Base-by-base conservation (phyloP, 2,329 filamentous ascomycete species). In the Ophiostoma piceae region DNA sequence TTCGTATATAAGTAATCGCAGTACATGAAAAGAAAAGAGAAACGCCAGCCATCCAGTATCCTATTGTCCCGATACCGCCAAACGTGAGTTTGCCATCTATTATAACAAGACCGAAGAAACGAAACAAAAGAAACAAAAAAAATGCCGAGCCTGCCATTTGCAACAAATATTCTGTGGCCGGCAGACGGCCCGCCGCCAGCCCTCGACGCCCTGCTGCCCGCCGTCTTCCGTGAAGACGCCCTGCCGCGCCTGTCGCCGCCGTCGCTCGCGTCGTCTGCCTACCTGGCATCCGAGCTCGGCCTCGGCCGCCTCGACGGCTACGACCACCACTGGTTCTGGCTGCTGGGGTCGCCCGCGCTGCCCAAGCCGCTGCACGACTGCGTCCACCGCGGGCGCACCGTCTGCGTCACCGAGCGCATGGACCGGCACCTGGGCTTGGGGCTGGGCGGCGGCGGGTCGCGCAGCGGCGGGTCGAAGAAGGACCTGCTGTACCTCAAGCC, bases 401-500 rank as follows among this genome's bases (percentile, higher is more conserved):
- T 77, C 22, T 68, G 75, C 29, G 66, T 78, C 37, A 75, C 74
- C 3, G 77, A 78, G 71, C 73, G 72, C 26, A 75, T 79, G 70
- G 77, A 79, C 71, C 72, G 78, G 54, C 75, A 79, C 67, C 75
- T 80, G 11, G 74, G 74, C 2, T 73, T 77, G 54, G 71, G 72
- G n/a, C 22, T 70, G n/a, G 71, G 57, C n/a, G 66, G 70, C 51
- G 65, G 69, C 16, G 60, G 54, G 19, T 76, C 73, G 69, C 71
- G 70, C 4, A 69, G 70, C 51, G 65, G 69, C 26, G 60, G 54
- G 22, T 76, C 73, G 68, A 71, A 70, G 5, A 70, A 67, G 2
- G 74, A 74, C 8, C 71, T 74, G 26, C 75, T 79, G 12, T 78
- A 77, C 67, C 54, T 79, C 22, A 79, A 80, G 73, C 78, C 77